Evolutionary conservation across 116 monocot species (phyloP), one percentile per base, ranked within the genome.

Genomic region (Trichopus zeylanicus): DNA sequence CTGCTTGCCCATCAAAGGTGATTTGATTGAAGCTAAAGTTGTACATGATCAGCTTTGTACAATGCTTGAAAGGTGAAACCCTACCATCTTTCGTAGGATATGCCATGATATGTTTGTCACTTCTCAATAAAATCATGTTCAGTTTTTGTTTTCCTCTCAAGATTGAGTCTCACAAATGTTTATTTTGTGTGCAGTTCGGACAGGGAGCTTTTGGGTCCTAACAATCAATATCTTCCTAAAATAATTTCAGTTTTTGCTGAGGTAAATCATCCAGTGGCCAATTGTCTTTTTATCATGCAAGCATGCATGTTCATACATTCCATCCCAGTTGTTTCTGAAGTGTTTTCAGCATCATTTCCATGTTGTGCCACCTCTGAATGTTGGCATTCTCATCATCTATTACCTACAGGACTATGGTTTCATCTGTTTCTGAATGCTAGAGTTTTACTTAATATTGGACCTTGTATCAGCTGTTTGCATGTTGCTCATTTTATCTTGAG

Each of bases 21-120:
- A 94, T 72, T n/a, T 89, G 46, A 76, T 76, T 46, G 89, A 94
- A 64, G 94, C 94, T 55, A 94, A 89, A 71, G 53, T 86, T 69
- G 89, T 94, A 20, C 94, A 94, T 56, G 86, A 89, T 51, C 89
- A 86, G 46, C 78, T 94, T 51, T 89, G 89, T 59, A 73, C 81
- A 9, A 89, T 94, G 89, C 78, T 94, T 39, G 94, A 94, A 63
- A 89, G 89, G 94, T 94, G 66, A 78, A 15, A 42, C 12, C 0
- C 13, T 42, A n/a, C n/a, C n/a, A n/a, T n/a, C n/a, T n/a, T n/a
- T n/a, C n/a, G n/a, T n/a, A n/a, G n/a, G n/a, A n/a, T 42, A n/a
- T 12, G 18, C 12, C 12, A 42, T 42, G 42, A 1, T 1, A 42
- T 42, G n/a, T 42, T 12, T 16, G 0, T n/a, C 1, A n/a, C 42